phyloP scores from a whole-genome alignment of 108 stramenopile species.

The Skeletonema potamos region DNA sequence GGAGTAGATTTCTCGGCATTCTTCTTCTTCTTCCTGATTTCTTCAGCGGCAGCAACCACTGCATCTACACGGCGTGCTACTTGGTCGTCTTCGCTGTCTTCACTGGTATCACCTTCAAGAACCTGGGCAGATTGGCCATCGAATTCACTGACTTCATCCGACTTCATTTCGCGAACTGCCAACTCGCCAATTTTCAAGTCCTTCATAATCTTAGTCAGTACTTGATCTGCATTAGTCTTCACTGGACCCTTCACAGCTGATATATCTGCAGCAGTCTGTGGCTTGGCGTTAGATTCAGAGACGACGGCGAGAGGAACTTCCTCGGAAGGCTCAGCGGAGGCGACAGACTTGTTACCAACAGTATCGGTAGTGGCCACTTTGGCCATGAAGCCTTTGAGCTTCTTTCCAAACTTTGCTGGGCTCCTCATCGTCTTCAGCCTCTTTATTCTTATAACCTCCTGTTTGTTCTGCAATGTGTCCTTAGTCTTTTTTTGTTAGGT shows the following conservation, averaged over 20 bases:
- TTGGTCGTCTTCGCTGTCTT: background rate
- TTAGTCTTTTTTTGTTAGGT: too few species aligned
- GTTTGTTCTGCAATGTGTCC: too few species aligned
- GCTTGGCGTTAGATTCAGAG: background rate
- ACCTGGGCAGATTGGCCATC: background rate
- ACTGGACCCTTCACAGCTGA: background rate
- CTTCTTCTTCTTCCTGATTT: constrained; percentile 1
- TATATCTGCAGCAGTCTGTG: background rate
- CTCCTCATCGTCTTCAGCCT: background rate
- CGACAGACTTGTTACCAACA: background rate
- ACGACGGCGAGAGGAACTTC: background rate
- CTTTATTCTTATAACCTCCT: too few species aligned
- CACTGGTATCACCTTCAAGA: background rate
- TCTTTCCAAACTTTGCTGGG: background rate
- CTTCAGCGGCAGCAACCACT: background rate
- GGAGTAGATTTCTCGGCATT: background rate
- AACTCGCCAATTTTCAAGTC: background rate
- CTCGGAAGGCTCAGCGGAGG: background rate
- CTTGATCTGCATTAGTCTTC: background rate
- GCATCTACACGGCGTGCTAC: background rate
- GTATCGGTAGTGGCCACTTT: background rate
- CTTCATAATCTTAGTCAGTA: background rate
- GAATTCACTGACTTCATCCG: background rate
- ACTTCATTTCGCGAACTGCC: background rate
- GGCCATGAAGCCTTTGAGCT: background rate